Evolutionary conservation across 805 yeast species (phyloP).

Genomic region (Teunomyces cretensis): DNA sequence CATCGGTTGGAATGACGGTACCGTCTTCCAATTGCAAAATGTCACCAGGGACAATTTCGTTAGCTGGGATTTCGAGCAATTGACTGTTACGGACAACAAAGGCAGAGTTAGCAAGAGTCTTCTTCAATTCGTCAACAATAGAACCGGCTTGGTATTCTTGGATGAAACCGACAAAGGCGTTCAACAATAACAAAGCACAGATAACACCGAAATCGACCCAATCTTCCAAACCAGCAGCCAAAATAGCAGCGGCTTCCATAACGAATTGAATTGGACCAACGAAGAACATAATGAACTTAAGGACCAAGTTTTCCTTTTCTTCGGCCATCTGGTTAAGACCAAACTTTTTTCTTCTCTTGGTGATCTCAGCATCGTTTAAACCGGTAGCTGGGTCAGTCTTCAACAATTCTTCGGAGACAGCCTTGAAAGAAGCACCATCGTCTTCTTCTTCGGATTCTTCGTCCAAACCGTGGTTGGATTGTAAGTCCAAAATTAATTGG

Average conservation of each 20-base stretch:
- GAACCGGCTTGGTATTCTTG: conserved; percentile 99
- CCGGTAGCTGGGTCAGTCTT: conserved; percentile 81
- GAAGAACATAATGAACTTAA: conserved; percentile 83
- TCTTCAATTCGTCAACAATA: conserved; percentile 93
- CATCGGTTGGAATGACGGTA: conserved; percentile 90
- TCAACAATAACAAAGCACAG: conserved; percentile 79
- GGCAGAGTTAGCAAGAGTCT: conserved; percentile 90
- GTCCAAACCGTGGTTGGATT: conserved; percentile 53
- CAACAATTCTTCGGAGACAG: conserved; percentile 82
- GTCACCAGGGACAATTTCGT: conserved; percentile 94
- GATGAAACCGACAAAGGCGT: conserved; percentile 92
- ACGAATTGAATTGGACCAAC: conserved; percentile 96
- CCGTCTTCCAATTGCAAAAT: conserved; percentile 91
- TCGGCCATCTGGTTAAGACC: conserved; percentile 92
- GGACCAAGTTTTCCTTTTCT: conserved; percentile 74
- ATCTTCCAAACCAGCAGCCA: conserved; percentile 95
- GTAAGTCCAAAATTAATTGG: conserved; percentile 75
- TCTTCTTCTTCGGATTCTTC: conserved; percentile 22
- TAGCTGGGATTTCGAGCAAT: conserved; percentile 71
- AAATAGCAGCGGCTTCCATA: conserved; percentile 94
- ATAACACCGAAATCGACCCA: conserved; percentile 99
- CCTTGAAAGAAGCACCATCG: conserved; percentile 49
- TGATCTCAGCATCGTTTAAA: conserved; percentile 74
- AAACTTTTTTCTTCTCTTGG: conserved; percentile 82
- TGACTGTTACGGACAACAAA: conserved; percentile 81